Conservation (phyloP, 1,284 basidiomycete species). For the Naganishia cerealis region DNA sequence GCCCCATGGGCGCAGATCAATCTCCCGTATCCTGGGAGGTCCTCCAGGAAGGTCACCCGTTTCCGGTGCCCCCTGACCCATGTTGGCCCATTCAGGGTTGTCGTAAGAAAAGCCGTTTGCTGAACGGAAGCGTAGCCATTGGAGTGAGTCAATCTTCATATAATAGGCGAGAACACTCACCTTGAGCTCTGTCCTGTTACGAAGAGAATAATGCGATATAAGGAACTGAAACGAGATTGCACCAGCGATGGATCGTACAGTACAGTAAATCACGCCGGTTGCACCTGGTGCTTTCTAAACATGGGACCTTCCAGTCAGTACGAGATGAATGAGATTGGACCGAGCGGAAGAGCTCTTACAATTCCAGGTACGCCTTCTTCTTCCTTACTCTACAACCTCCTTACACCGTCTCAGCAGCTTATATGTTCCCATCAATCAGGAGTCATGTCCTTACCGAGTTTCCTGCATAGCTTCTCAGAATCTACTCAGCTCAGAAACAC, state of each 20-base stretch:
- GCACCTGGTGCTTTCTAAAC: constrained; percentile 56
- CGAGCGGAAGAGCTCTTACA: constrained; percentile 57
- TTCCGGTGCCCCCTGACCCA: constrained; percentile 84
- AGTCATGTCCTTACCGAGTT: constrained; percentile 45
- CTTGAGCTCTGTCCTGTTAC: constrained; percentile 56
- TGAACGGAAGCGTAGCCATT: constrained; percentile 11
- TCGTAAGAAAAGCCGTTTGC: constrained; percentile 83
- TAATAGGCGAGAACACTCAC: constrained; percentile 18
- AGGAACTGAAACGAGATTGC: neutral
- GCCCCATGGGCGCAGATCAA: constrained; percentile 62
- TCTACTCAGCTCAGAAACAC: constrained; percentile 21
- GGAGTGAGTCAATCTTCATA: neutral
- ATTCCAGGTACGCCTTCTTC: constrained; percentile 82
- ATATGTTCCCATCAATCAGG: neutral
- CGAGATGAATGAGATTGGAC: neutral
- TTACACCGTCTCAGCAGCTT: neutral
- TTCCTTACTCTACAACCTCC: constrained; percentile 58
- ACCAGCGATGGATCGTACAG: constrained; percentile 51
- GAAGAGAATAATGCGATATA: neutral
- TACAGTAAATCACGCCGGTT: constrained; percentile 72
- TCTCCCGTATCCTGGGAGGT: constrained; percentile 63
- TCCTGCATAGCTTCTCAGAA: constrained; percentile 41
- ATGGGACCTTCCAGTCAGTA: constrained; percentile 59
- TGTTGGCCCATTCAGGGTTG: constrained; percentile 72
- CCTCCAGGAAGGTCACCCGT: constrained; percentile 74